phyloP scores from a whole-genome alignment of 176 grass and related monocot species.

The Zoysia japonica region DNA sequence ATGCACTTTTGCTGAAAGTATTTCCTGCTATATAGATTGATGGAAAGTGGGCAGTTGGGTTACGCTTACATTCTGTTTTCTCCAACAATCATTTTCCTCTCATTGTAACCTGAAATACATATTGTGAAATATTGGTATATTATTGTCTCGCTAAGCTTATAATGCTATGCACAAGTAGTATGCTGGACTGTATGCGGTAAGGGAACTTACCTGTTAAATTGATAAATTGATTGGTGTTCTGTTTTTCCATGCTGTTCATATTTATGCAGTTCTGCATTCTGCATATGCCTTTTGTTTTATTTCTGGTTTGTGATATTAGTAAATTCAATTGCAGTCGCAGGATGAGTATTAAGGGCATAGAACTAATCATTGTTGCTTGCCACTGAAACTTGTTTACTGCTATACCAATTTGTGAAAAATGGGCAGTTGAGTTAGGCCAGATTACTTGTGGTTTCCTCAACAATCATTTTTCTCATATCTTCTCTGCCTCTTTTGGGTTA shows the following conservation, averaged over 20 bases:
- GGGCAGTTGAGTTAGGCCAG: constrained; percentile 43
- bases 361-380: constrained; percentile 10
- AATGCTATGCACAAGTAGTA: neutral
- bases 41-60: constrained; percentile 78
- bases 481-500: neutral
- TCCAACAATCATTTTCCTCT: constrained; percentile 60
- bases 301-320: neutral
- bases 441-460: constrained; percentile 29
- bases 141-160: neutral
- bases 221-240: neutral
- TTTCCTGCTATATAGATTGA: constrained; percentile 16
- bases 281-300: neutral
- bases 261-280: too few relatives aligned
- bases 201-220: neutral
- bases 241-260: too few relatives aligned
- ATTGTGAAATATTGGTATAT: neutral
- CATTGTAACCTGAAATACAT: constrained; percentile 11
- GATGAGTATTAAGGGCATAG: constrained; percentile 25
- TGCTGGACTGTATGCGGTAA: too few relatives aligned
- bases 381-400: constrained; percentile 27
- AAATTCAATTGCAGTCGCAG: constrained; percentile 1
- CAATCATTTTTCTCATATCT: constrained; percentile 57
- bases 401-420: constrained; percentile 33
- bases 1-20: neutral
- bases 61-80: constrained; percentile 41